Evolutionary conservation across 306 rosid species (phyloP).

Genomic region (Fragaria nilgerrensis): DNA sequence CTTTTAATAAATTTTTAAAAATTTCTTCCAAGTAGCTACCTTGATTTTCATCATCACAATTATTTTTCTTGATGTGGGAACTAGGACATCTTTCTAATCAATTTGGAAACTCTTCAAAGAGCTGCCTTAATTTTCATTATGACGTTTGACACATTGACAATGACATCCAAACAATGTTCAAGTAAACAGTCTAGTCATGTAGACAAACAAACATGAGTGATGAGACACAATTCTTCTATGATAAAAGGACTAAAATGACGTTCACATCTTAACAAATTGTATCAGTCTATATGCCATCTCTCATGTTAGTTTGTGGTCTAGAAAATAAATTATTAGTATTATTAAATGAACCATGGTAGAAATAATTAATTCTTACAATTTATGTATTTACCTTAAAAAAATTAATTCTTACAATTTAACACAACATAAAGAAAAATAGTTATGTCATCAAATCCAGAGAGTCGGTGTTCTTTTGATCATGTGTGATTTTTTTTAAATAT

Average conservation of each 20-base stretch:
- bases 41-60: background rate
- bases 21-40: background rate
- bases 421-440: no score
- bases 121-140: constrained; percentile 23
- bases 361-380: no score
- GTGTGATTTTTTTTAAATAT: no score
- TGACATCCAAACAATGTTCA: constrained; percentile 33
- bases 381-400: no score
- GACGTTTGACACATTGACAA: constrained; percentile 36
- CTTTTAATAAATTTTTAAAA: background rate
- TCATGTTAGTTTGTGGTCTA: no score
- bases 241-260: background rate
- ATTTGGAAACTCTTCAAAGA: constrained; percentile 22
- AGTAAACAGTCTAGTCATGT: constrained; percentile 29
- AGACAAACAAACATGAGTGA: constrained; percentile 31
- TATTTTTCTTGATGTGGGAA: background rate
- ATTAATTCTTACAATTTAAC: no score
- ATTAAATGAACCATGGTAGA: no score
- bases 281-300: background rate
- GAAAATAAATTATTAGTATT: no score
- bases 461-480: no score
- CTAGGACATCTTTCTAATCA: background rate
- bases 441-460: no score
- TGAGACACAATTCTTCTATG: constrained; percentile 19
- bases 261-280: background rate